Evolutionary conservation across 2,329 filamentous ascomycete species (phyloP).

Genomic region (Penicillium sp.): DNA sequence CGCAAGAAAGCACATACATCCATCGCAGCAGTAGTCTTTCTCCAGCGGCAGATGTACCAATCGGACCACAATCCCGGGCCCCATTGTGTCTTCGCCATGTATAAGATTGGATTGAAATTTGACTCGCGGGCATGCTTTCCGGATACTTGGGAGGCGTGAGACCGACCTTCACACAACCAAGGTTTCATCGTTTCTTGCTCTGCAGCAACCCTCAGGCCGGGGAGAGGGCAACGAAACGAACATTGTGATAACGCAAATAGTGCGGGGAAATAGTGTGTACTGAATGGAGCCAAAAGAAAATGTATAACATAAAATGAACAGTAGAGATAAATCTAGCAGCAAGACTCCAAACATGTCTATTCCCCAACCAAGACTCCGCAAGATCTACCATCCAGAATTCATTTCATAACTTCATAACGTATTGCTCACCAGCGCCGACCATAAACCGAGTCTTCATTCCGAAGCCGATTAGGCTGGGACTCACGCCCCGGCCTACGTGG

Average conservation of each 20-base stretch:
- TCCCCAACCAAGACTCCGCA: conserved; percentile 15
- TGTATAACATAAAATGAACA: not conserved
- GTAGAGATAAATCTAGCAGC: not conserved
- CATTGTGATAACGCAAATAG: not conserved
- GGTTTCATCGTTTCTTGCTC: not conserved
- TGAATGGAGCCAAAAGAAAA: not conserved
- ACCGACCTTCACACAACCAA: not conserved
- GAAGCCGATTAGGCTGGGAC: conserved; percentile 21
- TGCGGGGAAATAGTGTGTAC: not conserved
- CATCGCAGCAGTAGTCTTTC: not conserved
- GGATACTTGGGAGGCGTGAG: not conserved
- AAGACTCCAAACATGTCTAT: not conserved
- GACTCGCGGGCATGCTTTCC: conserved; percentile 22
- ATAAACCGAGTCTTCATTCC: conserved; percentile 44
- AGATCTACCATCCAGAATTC: not conserved
- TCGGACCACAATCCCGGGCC: conserved; percentile 17
- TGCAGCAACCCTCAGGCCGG: not conserved
- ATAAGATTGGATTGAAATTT: conserved; percentile 3
- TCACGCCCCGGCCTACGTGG: conserved; percentile 19
- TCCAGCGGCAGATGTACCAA: not conserved
- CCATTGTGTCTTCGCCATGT: not conserved
- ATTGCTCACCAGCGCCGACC: conserved; percentile 40
- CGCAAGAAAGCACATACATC: too few relatives aligned
- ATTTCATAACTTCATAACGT: conserved; percentile 9
- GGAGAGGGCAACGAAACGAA: not conserved